Evolutionary conservation across 495 filamentous ascomycete species (phyloP).

Genomic region (Rhypophila decipiens): DNA sequence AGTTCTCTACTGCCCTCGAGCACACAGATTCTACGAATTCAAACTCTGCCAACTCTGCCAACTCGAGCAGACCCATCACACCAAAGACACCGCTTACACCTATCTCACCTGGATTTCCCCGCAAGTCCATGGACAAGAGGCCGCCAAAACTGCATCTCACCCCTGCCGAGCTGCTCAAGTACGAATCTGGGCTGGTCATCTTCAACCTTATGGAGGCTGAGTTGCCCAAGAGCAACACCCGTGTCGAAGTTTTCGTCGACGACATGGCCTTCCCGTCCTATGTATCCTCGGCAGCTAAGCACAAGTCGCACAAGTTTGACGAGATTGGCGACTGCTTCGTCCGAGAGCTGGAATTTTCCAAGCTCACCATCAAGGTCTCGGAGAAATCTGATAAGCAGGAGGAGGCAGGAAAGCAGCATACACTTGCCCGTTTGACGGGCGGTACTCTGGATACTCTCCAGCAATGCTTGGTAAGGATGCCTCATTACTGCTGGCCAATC

Average conservation of each 20-base stretch:
- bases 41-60: conserved; percentile 6
- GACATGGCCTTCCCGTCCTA: conserved; percentile 92
- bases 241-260: conserved; percentile 87
- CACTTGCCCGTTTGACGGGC: conserved; percentile 75
- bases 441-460: conserved; percentile 80
- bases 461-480: conserved; percentile 64
- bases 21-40: conserved; percentile 22
- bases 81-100: conserved; percentile 31
- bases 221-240: conserved; percentile 65
- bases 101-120: conserved; percentile 28
- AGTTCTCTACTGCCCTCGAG: conserved; percentile 26
- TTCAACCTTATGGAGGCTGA: conserved; percentile 91
- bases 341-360: conserved; percentile 90
- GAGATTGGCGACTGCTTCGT: conserved; percentile 95
- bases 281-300: conserved; percentile 64
- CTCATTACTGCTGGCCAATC: not conserved
- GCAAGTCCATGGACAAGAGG: conserved; percentile 51
- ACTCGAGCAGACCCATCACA: conserved; percentile 19
- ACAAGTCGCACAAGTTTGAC: conserved; percentile 61
- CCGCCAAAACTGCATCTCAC: conserved; percentile 71
- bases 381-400: conserved; percentile 70
- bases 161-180: conserved; percentile 69
- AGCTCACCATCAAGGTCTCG: conserved; percentile 78
- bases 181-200: conserved; percentile 88
- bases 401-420: conserved; percentile 59